Evolutionary conservation across 768 basidiomycete genomes (phyloP).

Genomic region (Dioszegia aurantiaca): DNA sequence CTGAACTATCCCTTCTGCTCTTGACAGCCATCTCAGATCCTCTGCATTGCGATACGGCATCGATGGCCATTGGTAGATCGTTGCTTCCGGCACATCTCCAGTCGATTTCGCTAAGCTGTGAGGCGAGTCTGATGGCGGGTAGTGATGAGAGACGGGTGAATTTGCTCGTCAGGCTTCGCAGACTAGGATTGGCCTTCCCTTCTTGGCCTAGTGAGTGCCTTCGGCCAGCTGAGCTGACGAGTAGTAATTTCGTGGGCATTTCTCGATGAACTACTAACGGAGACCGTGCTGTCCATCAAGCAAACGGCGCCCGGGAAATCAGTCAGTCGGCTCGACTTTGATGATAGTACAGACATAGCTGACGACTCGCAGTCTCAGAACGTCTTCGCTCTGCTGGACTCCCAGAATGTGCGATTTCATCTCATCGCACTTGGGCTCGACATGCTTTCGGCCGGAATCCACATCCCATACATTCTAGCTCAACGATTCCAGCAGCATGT

Average conservation of each 20-base stretch:
- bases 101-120: constrained; percentile 32
- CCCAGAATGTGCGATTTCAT: constrained; percentile 27
- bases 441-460: constrained; percentile 29
- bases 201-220: too few species aligned
- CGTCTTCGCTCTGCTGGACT: constrained; percentile 25
- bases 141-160: constrained; percentile 32
- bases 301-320: constrained; percentile 23
- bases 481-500: constrained; percentile 44
- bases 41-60: constrained; percentile 13
- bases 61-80: constrained; percentile 17
- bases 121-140: constrained; percentile 27
- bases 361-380: constrained; percentile 22
- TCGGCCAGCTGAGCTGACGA: constrained; percentile 24
- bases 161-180: constrained; percentile 19
- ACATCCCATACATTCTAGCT: constrained; percentile 19
- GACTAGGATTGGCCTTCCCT: constrained; percentile 16
- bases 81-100: constrained; percentile 26
- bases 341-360: background rate
- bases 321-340: constrained; percentile 11
- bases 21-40: constrained; percentile 30
- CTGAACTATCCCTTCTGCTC: constrained; percentile 27
- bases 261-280: constrained; percentile 37
- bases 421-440: constrained; percentile 31
- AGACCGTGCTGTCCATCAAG: constrained; percentile 21
- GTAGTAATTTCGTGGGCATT: constrained; percentile 35